Conservation (phyloP, 202 grass and related monocot species). For the Panicum virgatum region DNA sequence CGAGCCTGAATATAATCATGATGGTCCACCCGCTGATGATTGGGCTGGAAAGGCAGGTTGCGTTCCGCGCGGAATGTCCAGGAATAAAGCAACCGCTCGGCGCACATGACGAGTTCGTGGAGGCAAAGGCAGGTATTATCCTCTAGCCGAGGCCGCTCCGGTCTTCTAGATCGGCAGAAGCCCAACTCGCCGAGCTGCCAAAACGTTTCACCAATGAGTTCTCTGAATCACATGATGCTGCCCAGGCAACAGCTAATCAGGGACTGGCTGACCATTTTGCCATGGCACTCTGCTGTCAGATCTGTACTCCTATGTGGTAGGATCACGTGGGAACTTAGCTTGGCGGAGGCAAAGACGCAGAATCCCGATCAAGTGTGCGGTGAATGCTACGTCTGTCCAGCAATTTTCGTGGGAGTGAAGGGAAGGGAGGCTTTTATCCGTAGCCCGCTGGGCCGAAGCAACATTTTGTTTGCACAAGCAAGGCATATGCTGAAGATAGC, state of each 20-base stretch:
- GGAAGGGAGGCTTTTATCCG: not conserved
- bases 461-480: not conserved
- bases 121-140: slow-evolving; percentile 37
- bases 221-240: not conserved
- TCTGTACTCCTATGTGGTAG: not conserved
- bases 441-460: not conserved
- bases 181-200: not conserved
- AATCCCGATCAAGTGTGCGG: slow-evolving; percentile 15
- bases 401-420: not conserved
- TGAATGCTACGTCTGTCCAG: slow-evolving; percentile 12
- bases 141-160: not conserved
- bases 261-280: not conserved
- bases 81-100: slow-evolving; percentile 41
- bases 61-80: slow-evolving; percentile 21
- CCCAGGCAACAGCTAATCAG: not conserved
- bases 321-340: not conserved
- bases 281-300: not conserved
- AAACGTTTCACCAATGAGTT: not conserved
- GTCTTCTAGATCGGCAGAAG: not conserved
- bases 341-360: slow-evolving; percentile 17
- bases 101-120: slow-evolving; percentile 40
- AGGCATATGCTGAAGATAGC: not conserved
- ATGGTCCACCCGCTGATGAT: not conserved
- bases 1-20: not conserved
- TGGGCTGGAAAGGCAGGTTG: slow-evolving; percentile 29